These are phyloP conservation scores for Heterobasidion occidentale DNA, from an alignment of 1,284 basidiomycete genomes.

Conservation along the genomic window DNA sequence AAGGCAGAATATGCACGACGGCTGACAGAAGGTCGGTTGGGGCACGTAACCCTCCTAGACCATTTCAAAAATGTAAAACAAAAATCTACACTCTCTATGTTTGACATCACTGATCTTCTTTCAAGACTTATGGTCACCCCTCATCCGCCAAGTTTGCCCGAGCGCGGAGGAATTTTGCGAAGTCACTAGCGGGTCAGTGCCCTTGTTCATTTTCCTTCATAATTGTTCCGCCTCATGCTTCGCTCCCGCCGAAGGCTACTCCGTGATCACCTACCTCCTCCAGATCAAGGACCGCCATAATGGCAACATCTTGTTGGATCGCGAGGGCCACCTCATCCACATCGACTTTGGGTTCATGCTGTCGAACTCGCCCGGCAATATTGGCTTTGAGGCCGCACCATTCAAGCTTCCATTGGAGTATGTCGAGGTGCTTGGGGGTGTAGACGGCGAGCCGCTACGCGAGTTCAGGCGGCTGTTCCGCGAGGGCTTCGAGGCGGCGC, in stretches of 20 bases:
- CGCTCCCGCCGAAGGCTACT: slow-evolving; percentile 61
- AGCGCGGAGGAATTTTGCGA: slow-evolving; percentile 88
- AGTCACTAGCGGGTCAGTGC: slow-evolving; percentile 77
- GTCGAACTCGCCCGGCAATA: slow-evolving; percentile 93
- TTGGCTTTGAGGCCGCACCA: slow-evolving; percentile 97
- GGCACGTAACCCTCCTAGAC: slow-evolving; percentile 82
- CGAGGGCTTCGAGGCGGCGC: slow-evolving; percentile 87
- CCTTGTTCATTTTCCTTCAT: neutral
- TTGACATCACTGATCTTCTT: neutral
- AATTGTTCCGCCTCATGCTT: neutral
- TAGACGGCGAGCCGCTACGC: slow-evolving; percentile 68
- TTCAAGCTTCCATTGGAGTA: slow-evolving; percentile 97
- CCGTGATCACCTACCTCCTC: slow-evolving; percentile 89
- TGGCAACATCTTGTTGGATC: slow-evolving; percentile 95
- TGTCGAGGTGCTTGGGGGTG: slow-evolving; percentile 91
- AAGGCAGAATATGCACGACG: slow-evolving; percentile 94
- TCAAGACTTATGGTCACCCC: slow-evolving; percentile 84
- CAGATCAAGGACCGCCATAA: slow-evolving; percentile 99
- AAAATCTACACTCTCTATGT: no score
- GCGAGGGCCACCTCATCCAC: slow-evolving; percentile 90
- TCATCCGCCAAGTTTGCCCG: slow-evolving; percentile 79
- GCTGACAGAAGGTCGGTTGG: slow-evolving; percentile 71
- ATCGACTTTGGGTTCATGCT: slow-evolving; percentile 99
- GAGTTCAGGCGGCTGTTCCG: slow-evolving; percentile 89
- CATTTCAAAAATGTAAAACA: slow-evolving; percentile 72